phyloP scores from a whole-genome alignment of 495 filamentous ascomycete genomes.

The Pseudoneurospora amorphoporcata region DNA sequence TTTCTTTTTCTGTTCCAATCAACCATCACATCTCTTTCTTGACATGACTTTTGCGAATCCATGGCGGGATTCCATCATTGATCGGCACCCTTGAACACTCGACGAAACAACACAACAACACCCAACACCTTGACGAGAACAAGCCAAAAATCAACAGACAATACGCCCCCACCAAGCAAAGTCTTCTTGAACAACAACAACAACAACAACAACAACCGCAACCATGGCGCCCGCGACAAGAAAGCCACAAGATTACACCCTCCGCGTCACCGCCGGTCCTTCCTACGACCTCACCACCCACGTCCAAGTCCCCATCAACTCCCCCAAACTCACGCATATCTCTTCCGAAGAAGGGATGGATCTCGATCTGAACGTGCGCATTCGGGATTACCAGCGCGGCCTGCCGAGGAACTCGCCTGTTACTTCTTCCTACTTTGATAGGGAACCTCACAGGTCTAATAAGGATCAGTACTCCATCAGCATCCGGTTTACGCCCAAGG shows the following conservation, averaged over 20 bases:
- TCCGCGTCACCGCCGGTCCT: slow-evolving; percentile 66
- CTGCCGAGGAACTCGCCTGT: slow-evolving; percentile 47
- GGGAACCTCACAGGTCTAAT: slow-evolving; percentile 46
- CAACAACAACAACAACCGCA: too few species aligned
- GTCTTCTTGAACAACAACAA: too few species aligned
- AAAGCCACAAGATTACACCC: slow-evolving; percentile 48
- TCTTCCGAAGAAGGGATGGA: slow-evolving; percentile 45
- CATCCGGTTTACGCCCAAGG: slow-evolving; percentile 48
- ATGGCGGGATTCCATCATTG: too few species aligned
- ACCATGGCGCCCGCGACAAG: background rate
- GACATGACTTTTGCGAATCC: too few species aligned
- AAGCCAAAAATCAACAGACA: too few species aligned
- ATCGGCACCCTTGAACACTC: too few species aligned
- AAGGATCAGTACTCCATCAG: slow-evolving; percentile 74
- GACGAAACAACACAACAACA: too few species aligned
- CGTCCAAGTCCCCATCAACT: slow-evolving; percentile 62
- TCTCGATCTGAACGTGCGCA: slow-evolving; percentile 56
- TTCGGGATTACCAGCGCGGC: slow-evolving; percentile 45
- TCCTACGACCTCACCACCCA: slow-evolving; percentile 59
- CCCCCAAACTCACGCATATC: slow-evolving; percentile 42
- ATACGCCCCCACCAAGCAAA: too few species aligned
- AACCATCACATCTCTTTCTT: background rate
- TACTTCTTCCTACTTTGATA: slow-evolving; percentile 64
- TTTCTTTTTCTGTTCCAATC: background rate
- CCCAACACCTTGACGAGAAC: too few species aligned